These are phyloP conservation scores for Melampsora occidentalis DNA, from an alignment of 1,284 basidiomycete genomes.

Conservation along the genomic window DNA sequence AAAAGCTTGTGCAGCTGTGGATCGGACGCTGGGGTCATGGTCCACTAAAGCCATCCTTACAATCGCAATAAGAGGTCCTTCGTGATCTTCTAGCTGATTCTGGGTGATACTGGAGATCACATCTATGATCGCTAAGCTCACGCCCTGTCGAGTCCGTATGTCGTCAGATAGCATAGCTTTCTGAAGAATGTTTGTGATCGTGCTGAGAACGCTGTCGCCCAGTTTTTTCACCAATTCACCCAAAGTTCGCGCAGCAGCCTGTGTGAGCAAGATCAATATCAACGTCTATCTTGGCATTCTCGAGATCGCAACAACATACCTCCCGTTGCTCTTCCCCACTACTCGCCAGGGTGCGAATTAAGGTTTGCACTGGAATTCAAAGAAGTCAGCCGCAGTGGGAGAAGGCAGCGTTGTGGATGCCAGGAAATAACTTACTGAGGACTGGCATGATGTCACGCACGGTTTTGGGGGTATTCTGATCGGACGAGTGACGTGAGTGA, in stretches of 20 bases:
- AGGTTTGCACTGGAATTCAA: slow-evolving; percentile 34
- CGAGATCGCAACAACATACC: background rate
- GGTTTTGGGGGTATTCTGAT: slow-evolving; percentile 53
- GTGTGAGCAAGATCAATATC: background rate
- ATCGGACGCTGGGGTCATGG: slow-evolving; percentile 77
- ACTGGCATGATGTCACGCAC: slow-evolving; percentile 92
- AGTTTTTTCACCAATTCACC: slow-evolving; percentile 91
- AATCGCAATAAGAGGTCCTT: slow-evolving; percentile 81
- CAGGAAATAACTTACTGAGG: slow-evolving; percentile 63
- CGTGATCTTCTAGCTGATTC: slow-evolving; percentile 80
- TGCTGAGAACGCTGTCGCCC: slow-evolving; percentile 84
- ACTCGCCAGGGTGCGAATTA: slow-evolving; percentile 42
- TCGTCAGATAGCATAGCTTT: slow-evolving; percentile 62
- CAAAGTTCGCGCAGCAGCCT: slow-evolving; percentile 70
- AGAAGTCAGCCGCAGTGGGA: background rate
- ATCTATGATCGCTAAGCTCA: slow-evolving; percentile 81
- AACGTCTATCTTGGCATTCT: background rate
- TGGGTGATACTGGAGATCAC: slow-evolving; percentile 86
- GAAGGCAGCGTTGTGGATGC: background rate
- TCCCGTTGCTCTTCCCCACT: slow-evolving; percentile 38
- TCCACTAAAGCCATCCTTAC: slow-evolving; percentile 85
- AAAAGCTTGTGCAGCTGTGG: slow-evolving; percentile 89
- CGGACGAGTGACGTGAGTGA: slow-evolving; percentile 2
- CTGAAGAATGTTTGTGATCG: slow-evolving; percentile 75
- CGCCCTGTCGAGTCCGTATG: slow-evolving; percentile 75